Percentiles rank a stretch among this genome's conserved stretches.
Conservation (phyloP, 2,329 filamentous ascomycete species). For the Nemania serpens region DNA sequence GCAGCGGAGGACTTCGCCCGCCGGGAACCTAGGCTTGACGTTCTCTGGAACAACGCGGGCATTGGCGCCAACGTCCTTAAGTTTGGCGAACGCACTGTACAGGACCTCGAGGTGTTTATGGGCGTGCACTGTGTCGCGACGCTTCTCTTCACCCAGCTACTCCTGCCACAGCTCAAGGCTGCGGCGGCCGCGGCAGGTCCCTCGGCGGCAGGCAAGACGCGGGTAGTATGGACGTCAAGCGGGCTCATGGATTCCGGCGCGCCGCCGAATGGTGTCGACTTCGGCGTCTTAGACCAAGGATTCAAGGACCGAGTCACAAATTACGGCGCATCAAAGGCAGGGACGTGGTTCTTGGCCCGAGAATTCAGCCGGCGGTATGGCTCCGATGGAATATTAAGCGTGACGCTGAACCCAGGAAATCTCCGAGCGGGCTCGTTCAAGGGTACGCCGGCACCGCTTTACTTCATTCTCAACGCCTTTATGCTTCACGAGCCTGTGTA, state of each 20-base stretch:
- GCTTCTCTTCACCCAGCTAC: slow-evolving; percentile 41
- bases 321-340: slow-evolving; percentile 43
- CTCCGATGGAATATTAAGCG: slow-evolving; percentile 32
- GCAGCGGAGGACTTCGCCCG: slow-evolving; percentile 28
- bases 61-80: slow-evolving; percentile 29
- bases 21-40: slow-evolving; percentile 29
- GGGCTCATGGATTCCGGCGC: slow-evolving; percentile 35
- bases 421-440: slow-evolving; percentile 34
- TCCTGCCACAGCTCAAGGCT: slow-evolving; percentile 42
- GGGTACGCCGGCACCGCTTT: slow-evolving; percentile 21
- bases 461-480: slow-evolving; percentile 15
- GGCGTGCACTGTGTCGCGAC: slow-evolving; percentile 44
- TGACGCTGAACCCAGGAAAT: slow-evolving; percentile 45
- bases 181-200: slow-evolving; percentile 29
- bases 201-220: slow-evolving; percentile 26
- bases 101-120: slow-evolving; percentile 43
- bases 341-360: slow-evolving; percentile 41
- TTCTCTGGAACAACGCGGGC: slow-evolving; percentile 35
- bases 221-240: slow-evolving; percentile 38
- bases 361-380: slow-evolving; percentile 40
- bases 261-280: slow-evolving; percentile 39
- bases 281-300: slow-evolving; percentile 32
- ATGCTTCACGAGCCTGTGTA: slow-evolving; percentile 27
- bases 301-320: slow-evolving; percentile 36
- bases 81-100: slow-evolving; percentile 33